A percentile compares a stretch with the other conserved stretches of the same genome.
Evolutionary conservation across 176 grass and related monocot genomes (phyloP).

Genomic region (Otatea glauca): DNA sequence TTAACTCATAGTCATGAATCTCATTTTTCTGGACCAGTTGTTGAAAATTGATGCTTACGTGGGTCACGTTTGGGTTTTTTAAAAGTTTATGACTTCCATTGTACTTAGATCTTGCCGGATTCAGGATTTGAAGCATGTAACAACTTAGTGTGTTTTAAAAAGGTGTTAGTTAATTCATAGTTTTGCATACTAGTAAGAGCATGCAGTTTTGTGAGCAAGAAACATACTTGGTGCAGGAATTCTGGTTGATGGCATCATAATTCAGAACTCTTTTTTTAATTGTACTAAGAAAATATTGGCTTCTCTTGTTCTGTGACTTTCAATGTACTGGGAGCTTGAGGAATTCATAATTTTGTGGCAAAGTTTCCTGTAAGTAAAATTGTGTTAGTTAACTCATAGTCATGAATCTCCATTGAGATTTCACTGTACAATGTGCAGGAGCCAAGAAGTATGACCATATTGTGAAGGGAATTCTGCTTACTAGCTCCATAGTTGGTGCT

Average conservation of each 20-base stretch:
- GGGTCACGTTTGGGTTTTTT: not conserved
- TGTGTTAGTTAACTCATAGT: too few species aligned
- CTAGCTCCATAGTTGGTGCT: not conserved
- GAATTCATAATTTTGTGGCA: not conserved
- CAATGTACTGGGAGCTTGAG: not conserved
- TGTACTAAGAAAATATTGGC: not conserved
- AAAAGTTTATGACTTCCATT: slow-evolving; percentile 13
- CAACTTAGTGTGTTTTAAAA: not conserved
- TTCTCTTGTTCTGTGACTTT: not conserved
- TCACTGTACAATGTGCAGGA: not conserved
- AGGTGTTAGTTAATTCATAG: not conserved
- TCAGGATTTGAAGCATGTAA: slow-evolving; percentile 7
- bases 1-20: too few species aligned
- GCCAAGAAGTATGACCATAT: not conserved
- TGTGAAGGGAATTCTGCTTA: not conserved
- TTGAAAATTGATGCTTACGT: not conserved
- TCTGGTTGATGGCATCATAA: not conserved
- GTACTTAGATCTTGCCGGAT: slow-evolving; percentile 1
- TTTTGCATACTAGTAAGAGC: not conserved
- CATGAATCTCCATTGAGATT: too few species aligned
- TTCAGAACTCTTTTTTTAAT: not conserved
- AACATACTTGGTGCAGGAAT: slow-evolving; percentile 19
- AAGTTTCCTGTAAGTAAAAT: not conserved
- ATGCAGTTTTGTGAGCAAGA: not conserved
- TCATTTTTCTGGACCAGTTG: not conserved